These are phyloP conservation scores for Carex sylvatica DNA, from an alignment of 202 grass and related monocot genomes.

Conservation along the genomic window DNA sequence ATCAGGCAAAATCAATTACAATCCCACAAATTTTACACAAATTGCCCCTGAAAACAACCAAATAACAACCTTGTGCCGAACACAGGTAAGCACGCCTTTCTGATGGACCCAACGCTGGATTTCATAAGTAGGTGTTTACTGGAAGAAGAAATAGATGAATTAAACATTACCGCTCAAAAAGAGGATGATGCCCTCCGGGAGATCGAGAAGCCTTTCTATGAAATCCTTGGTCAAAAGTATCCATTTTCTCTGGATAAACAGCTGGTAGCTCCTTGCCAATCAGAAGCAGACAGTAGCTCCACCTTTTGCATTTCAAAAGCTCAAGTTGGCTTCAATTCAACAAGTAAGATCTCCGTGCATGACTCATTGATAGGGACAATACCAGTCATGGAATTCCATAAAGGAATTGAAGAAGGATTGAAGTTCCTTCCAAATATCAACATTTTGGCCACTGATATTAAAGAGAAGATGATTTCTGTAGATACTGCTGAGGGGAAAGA, in stretches of 20 bases:
- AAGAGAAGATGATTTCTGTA: too few relatives aligned
- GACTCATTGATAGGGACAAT: neutral
- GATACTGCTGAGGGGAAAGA: too few relatives aligned
- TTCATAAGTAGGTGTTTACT: slow-evolving; percentile 43
- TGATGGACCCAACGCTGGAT: slow-evolving; percentile 39
- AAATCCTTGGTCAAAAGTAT: slow-evolving; percentile 45
- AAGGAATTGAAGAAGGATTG: too few relatives aligned
- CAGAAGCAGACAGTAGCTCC: neutral
- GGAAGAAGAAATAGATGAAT: slow-evolving; percentile 52
- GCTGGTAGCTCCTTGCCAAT: neutral
- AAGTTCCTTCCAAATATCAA: too few relatives aligned
- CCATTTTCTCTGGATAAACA: slow-evolving; percentile 21
- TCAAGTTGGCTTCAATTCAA: neutral
- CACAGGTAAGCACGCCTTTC: neutral
- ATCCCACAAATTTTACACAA: neutral
- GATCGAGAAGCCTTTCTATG: slow-evolving; percentile 58
- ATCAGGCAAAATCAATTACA: neutral
- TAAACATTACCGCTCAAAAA: slow-evolving; percentile 23
- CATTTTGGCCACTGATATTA: too few relatives aligned
- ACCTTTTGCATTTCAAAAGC: neutral
- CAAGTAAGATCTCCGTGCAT: neutral
- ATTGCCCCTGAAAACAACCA: neutral
- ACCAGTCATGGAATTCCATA: neutral
- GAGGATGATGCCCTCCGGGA: slow-evolving; percentile 37
- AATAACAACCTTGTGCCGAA: neutral